These are phyloP conservation scores for Zanthoxylum bungeanum DNA, from an alignment of 345 rosid genomes.

Conservation along the genomic window DNA sequence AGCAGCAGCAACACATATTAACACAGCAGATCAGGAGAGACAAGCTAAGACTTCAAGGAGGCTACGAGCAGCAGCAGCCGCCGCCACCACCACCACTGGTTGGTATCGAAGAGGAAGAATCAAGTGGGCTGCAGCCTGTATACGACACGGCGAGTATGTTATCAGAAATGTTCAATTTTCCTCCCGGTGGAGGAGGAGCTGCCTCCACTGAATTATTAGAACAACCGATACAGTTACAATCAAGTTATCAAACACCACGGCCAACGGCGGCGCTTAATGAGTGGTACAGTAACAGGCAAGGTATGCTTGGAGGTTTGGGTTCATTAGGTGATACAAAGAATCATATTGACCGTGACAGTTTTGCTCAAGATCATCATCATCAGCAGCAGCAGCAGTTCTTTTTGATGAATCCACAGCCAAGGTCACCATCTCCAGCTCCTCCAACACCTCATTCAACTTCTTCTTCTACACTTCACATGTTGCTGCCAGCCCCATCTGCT, in stretches of 20 bases:
- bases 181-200: slow-evolving; percentile 35
- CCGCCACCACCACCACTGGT: slow-evolving; percentile 43
- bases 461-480: slow-evolving; percentile 84
- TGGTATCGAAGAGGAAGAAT: slow-evolving; percentile 53
- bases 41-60: slow-evolving; percentile 50
- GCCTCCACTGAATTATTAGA: slow-evolving; percentile 35
- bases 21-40: slow-evolving; percentile 73
- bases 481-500: slow-evolving; percentile 63
- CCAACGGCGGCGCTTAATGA: slow-evolving; percentile 27
- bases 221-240: slow-evolving; percentile 24
- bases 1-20: slow-evolving; percentile 40
- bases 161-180: slow-evolving; percentile 93
- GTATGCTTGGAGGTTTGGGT: slow-evolving; percentile 28
- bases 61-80: slow-evolving; percentile 34
- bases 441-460: slow-evolving; percentile 40
- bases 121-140: slow-evolving; percentile 48
- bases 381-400: slow-evolving; percentile 91
- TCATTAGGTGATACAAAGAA: slow-evolving; percentile 33
- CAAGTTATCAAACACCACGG: slow-evolving; percentile 26
- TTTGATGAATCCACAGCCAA: slow-evolving; percentile 79
- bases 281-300: slow-evolving; percentile 50
- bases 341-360: slow-evolving; percentile 27
- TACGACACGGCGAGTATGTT: slow-evolving; percentile 83
- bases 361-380: slow-evolving; percentile 32
- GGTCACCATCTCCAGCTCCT: slow-evolving; percentile 65